These are phyloP conservation scores for Pseudozyma hubeiensis DNA, from an alignment of 1,284 basidiomycete species.

Conservation along the genomic window DNA sequence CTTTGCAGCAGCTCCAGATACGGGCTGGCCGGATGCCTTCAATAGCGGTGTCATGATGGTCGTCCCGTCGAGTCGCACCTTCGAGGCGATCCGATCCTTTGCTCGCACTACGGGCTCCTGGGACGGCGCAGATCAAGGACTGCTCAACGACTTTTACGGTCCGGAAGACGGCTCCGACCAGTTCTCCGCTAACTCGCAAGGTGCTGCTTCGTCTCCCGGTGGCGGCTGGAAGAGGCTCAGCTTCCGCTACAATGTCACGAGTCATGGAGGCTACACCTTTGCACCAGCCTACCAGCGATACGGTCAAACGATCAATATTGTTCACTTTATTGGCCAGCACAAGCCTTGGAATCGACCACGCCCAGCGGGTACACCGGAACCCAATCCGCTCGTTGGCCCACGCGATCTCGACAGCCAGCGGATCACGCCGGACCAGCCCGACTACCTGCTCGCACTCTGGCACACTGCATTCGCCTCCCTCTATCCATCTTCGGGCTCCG, in stretches of 20 bases:
- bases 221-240: conserved; percentile 88
- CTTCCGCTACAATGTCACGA: conserved; percentile 88
- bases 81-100: conserved; percentile 78
- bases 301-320: conserved; percentile 84
- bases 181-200: neutral
- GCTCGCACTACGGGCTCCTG: conserved; percentile 84
- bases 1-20: conserved; percentile 88
- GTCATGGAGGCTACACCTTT: conserved; percentile 96
- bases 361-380: conserved; percentile 52
- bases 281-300: conserved; percentile 94
- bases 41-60: conserved; percentile 95
- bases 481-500: conserved; percentile 74
- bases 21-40: conserved; percentile 99
- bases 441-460: conserved; percentile 90
- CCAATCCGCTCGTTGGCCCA: conserved; percentile 61
- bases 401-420: conserved; percentile 68
- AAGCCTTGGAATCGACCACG: conserved; percentile 83
- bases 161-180: conserved; percentile 70
- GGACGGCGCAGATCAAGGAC: conserved; percentile 96
- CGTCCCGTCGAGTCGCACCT: conserved; percentile 83
- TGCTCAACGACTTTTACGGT: conserved; percentile 88
- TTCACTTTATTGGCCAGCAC: conserved; percentile 93
- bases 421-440: conserved; percentile 63
- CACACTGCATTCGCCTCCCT: conserved; percentile 87
- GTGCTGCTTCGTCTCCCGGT: conserved; percentile 69